Conservation (phyloP, 352 stramenopile species). For the Phytophthora crassamura region DNA sequence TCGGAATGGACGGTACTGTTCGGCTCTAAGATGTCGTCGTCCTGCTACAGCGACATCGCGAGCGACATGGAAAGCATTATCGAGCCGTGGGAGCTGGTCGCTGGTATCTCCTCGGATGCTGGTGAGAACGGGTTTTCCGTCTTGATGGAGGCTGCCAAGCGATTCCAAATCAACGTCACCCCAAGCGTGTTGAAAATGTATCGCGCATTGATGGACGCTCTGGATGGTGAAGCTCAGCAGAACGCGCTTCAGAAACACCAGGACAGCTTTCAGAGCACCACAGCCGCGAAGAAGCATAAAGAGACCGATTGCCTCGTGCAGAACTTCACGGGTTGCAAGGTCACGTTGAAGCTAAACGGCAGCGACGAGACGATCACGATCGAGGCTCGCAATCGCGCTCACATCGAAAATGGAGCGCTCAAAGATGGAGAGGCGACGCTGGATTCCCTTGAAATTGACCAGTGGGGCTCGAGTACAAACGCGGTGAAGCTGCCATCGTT, state of each 20-base stretch:
- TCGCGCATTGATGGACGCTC: conserved; percentile 76
- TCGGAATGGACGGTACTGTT: conserved; percentile 70
- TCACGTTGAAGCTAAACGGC: conserved; percentile 60
- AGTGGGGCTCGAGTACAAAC: conserved; percentile 57
- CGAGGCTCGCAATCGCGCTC: conserved; percentile 51
- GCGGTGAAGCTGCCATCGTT: conserved; percentile 58
- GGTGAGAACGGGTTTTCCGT: conserved; percentile 71
- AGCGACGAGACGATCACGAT: conserved; percentile 52
- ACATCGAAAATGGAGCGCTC: conserved; percentile 49
- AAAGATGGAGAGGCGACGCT: conserved; percentile 52
- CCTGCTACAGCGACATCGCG: conserved; percentile 74
- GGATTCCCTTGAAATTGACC: conserved; percentile 60
- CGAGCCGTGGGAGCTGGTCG: conserved; percentile 72
- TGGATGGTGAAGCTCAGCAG: conserved; percentile 68
- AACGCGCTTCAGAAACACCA: conserved; percentile 72
- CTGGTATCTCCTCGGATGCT: conserved; percentile 55
- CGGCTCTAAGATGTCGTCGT: conserved; percentile 70
- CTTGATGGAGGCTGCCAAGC: conserved; percentile 68
- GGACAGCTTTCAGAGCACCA: conserved; percentile 53
- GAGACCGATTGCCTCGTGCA: conserved; percentile 67
- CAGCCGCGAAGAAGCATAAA: conserved; percentile 47
- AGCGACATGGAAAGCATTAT: conserved; percentile 79
- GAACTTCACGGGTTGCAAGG: conserved; percentile 73
- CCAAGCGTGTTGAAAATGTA: conserved; percentile 80
- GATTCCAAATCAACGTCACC: conserved; percentile 82